Percentiles rank a stretch among this genome's conserved stretches.
Evolutionary conservation across 2,329 filamentous ascomycete species (phyloP).

Genomic region (Clonostachys rosea): DNA sequence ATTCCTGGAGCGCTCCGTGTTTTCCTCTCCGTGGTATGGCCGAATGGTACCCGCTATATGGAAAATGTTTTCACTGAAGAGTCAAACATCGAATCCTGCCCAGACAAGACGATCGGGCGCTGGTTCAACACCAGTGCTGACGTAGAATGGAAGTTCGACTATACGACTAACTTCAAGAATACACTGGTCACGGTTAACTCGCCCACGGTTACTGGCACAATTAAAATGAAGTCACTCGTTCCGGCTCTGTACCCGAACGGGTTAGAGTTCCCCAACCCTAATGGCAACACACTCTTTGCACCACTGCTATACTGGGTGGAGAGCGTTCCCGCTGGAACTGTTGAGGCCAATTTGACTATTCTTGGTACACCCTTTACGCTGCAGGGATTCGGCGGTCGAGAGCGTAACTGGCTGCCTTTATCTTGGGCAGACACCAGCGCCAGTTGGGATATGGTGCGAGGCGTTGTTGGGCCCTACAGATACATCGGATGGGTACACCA

Average conservation of each 20-base stretch:
- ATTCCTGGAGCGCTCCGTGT: background rate
- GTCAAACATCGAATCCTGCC: background rate
- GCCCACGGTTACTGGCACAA: background rate
- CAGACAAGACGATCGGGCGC: background rate
- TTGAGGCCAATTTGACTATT: slow-evolving; percentile 3
- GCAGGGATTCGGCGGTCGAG: slow-evolving; percentile 5
- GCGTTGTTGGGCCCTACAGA: slow-evolving; percentile 6
- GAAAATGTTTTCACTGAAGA: slow-evolving; percentile 4
- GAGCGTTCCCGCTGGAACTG: background rate
- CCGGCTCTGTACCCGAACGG: background rate
- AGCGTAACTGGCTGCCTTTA: slow-evolving; percentile 8
- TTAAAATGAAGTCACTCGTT: background rate
- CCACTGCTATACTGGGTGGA: background rate
- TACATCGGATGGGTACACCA: slow-evolving; percentile 7
- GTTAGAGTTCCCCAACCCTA: background rate
- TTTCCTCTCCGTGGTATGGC: background rate
- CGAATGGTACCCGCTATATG: background rate
- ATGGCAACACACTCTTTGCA: background rate
- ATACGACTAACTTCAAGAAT: background rate
- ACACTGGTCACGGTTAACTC: background rate
- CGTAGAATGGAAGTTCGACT: background rate
- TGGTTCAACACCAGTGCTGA: background rate
- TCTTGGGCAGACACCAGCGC: slow-evolving; percentile 7
- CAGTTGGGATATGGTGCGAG: slow-evolving; percentile 7
- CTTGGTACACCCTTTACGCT: slow-evolving; percentile 5